A percentile compares a stretch with the other conserved stretches of the same genome.
These are phyloP conservation scores for Plectosphaerella plurivora DNA, from an alignment of 2,329 filamentous ascomycete genomes.

Conservation along the genomic window DNA sequence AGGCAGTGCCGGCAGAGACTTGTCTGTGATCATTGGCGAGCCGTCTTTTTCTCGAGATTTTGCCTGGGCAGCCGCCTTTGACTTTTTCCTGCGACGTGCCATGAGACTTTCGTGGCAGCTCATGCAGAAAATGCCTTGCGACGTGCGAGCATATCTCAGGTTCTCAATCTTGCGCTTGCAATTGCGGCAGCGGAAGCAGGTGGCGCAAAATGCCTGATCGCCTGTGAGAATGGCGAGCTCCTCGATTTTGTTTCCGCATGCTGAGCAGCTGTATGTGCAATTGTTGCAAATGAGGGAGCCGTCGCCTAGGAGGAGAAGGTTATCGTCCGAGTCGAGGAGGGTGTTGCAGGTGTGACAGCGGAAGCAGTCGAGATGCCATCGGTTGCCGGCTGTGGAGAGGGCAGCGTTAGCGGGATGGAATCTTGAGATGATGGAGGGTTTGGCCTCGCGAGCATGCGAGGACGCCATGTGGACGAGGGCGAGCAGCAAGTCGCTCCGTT, in stretches of 20 bases:
- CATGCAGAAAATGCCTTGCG: conserved; percentile 99
- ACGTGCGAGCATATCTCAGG: conserved; percentile 92
- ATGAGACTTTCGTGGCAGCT: conserved; percentile 95
- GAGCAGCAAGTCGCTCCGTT: background rate
- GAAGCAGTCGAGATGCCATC: conserved; percentile 99
- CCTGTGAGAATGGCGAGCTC: conserved; percentile 95
- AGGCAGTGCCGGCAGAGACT: conserved; percentile 87
- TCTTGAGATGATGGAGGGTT: conserved; percentile 11
- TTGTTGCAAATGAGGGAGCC: conserved; percentile 98
- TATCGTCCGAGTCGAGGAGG: conserved; percentile 95
- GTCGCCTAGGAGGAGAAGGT: conserved; percentile 93
- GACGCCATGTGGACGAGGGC: background rate
- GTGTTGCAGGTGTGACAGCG: conserved; percentile 94
- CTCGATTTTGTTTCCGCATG: conserved; percentile 96
- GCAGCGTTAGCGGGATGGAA: conserved; percentile 17
- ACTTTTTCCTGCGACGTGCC: conserved; percentile 84
- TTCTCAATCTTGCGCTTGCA: conserved; percentile 99
- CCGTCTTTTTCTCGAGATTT: conserved; percentile 60
- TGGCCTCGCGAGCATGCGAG: conserved; percentile 4
- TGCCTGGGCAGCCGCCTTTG: conserved; percentile 60
- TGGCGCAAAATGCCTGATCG: conserved; percentile 95
- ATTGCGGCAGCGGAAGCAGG: conserved; percentile 94
- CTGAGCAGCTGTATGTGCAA: conserved; percentile 97
- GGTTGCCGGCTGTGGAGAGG: conserved; percentile 69
- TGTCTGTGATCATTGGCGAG: conserved; percentile 73